A percentile compares a stretch with the other conserved stretches of the same genome.
phyloP scores from a whole-genome alignment of 371 early-diverging fungal species.

The Rhizomucor miehei region DNA sequence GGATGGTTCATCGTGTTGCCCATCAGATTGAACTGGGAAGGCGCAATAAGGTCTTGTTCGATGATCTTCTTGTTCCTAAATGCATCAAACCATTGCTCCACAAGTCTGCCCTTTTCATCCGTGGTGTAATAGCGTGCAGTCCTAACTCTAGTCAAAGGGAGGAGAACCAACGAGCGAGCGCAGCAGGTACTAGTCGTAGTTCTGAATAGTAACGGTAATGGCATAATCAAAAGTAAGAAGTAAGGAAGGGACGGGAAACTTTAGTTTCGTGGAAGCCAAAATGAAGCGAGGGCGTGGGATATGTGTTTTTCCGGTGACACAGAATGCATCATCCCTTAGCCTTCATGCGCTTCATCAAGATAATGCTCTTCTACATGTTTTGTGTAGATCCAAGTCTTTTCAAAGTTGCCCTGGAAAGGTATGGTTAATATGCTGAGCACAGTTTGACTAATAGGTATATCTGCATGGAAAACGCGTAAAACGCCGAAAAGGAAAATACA shows the following conservation, averaged over 20 bases:
- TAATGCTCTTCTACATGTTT: too few relatives aligned
- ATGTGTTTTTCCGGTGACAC: too few relatives aligned
- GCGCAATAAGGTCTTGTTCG: constrained; percentile 25
- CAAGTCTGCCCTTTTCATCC: constrained; percentile 6
- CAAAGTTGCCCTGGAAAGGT: too few relatives aligned
- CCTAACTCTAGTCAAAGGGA: not conserved
- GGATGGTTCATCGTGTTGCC: constrained; percentile 22
- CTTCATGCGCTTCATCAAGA: too few relatives aligned
- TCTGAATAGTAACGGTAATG: not conserved
- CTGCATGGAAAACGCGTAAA: too few relatives aligned
- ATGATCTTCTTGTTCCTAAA: constrained; percentile 14
- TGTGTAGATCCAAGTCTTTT: too few relatives aligned
- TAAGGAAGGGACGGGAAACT: not conserved
- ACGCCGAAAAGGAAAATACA: too few relatives aligned
- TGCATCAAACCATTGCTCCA: constrained; percentile 21
- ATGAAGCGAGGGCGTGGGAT: not conserved
- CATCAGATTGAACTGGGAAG: constrained; percentile 23
- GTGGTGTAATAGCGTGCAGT: not conserved
- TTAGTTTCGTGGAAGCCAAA: not conserved
- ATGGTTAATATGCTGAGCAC: too few relatives aligned
- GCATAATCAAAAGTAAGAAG: not conserved
- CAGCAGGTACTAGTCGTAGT: too few relatives aligned
- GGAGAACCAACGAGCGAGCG: not conserved
- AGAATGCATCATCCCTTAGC: too few relatives aligned
- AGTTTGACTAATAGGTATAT: too few relatives aligned